These are phyloP conservation scores for Neohortaea acidophila DNA, from an alignment of 495 filamentous ascomycete species.

Conservation along the genomic window DNA sequence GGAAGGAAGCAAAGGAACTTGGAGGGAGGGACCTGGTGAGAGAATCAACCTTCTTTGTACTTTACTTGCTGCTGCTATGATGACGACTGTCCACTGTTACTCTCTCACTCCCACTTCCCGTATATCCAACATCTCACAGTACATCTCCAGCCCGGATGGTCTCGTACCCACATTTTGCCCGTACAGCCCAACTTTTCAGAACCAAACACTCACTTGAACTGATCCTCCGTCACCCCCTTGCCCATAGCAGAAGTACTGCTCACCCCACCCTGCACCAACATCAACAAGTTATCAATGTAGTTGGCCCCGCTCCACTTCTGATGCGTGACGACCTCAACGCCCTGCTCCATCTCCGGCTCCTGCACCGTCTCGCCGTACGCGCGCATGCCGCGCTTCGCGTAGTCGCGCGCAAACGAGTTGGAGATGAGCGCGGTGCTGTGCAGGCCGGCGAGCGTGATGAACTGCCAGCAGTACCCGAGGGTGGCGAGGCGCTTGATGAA, in stretches of 20 bases:
- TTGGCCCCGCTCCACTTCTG: conserved; percentile 97
- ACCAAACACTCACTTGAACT: too few species aligned
- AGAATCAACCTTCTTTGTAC: too few species aligned
- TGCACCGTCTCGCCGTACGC: conserved; percentile 94
- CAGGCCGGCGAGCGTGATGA: conserved; percentile 96
- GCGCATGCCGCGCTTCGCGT: conserved; percentile 69
- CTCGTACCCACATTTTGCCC: too few species aligned
- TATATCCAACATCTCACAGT: too few species aligned
- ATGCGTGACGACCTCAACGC: conserved; percentile 90
- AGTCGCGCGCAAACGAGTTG: conserved; percentile 76
- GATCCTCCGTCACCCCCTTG: conserved; percentile 92
- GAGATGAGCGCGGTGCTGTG: conserved; percentile 88
- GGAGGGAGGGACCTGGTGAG: too few species aligned
- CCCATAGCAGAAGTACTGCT: conserved; percentile 90
- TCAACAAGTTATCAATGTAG: conserved; percentile 83
- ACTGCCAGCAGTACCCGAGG: conserved; percentile 98
- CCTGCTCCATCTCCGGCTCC: conserved; percentile 85
- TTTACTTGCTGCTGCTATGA: too few species aligned
- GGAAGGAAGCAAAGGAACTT: too few species aligned
- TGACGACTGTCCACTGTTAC: too few species aligned
- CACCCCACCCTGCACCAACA: conserved; percentile 93
- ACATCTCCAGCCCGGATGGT: too few species aligned
- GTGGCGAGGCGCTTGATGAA: conserved; percentile 79
- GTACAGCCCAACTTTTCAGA: too few species aligned
- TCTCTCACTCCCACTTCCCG: too few species aligned